phyloP scores from a whole-genome alignment of 2,329 filamentous ascomycete species.

The Aspergillus unguis region DNA sequence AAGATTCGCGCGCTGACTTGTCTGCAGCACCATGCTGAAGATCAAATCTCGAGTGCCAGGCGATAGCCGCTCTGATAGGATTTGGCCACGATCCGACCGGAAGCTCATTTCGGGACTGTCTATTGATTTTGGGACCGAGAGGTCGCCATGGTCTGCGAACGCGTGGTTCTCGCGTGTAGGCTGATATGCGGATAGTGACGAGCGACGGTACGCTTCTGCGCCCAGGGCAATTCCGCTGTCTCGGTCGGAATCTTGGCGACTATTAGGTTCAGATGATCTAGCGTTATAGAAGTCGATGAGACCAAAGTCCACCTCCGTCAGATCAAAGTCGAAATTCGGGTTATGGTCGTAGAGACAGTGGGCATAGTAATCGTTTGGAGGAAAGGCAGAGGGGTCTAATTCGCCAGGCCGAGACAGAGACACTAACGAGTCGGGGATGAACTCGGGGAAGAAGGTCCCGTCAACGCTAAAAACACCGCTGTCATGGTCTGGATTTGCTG shows the following conservation, averaged over 20 bases:
- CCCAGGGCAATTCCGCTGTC: slow-evolving; percentile 29
- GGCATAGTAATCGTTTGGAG: slow-evolving; percentile 24
- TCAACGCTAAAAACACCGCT: slow-evolving; percentile 30
- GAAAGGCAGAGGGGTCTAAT: slow-evolving; percentile 18
- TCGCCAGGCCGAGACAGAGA: slow-evolving; percentile 25
- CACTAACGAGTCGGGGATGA: slow-evolving; percentile 28
- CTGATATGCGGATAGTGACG: slow-evolving; percentile 29
- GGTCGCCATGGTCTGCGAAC: slow-evolving; percentile 25
- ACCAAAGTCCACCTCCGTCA: slow-evolving; percentile 29
- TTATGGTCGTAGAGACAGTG: slow-evolving; percentile 21
- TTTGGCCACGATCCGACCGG: slow-evolving; percentile 15
- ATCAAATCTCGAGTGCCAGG: slow-evolving; percentile 56
- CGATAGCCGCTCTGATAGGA: slow-evolving; percentile 24
- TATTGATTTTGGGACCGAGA: slow-evolving; percentile 26
- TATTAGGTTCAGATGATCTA: slow-evolving; percentile 13
- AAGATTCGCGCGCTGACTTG: slow-evolving; percentile 52
- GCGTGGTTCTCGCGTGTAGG: slow-evolving; percentile 25
- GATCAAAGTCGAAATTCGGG: slow-evolving; percentile 22
- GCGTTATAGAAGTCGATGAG: slow-evolving; percentile 28
- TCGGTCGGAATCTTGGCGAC: slow-evolving; percentile 19
- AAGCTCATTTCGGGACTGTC: slow-evolving; percentile 20
- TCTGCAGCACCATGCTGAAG: slow-evolving; percentile 61
- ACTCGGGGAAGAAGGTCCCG: slow-evolving; percentile 29
- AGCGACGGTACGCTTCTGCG: slow-evolving; percentile 28
- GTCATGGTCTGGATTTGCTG: slow-evolving; percentile 22